A percentile compares a stretch with the other conserved stretches of the same genome.
These are phyloP conservation scores for Alternaria infectoria DNA, from an alignment of 2,329 filamentous ascomycete species.

Conservation along the genomic window DNA sequence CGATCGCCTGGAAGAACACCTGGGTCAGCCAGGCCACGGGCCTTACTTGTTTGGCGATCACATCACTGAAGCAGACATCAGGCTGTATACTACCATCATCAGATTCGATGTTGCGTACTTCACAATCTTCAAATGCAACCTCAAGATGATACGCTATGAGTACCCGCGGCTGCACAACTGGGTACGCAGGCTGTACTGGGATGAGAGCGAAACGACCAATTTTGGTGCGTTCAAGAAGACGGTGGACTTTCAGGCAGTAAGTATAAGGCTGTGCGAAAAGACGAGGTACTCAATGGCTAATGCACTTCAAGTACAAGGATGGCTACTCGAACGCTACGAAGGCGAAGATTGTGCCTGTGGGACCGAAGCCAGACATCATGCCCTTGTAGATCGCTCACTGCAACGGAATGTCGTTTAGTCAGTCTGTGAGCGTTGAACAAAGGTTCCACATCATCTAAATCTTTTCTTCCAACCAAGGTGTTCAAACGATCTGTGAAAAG, in stretches of 20 bases:
- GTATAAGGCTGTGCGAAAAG: neutral
- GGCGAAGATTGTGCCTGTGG: slow-evolving; percentile 22
- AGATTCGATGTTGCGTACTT: slow-evolving; percentile 59
- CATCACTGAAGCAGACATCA: slow-evolving; percentile 82
- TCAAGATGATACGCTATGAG: slow-evolving; percentile 79
- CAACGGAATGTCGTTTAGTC: neutral
- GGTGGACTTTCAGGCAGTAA: slow-evolving; percentile 20
- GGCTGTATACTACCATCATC: slow-evolving; percentile 59
- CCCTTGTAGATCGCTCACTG: neutral
- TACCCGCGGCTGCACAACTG: slow-evolving; percentile 80
- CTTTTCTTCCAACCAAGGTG: neutral
- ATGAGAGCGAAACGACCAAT: slow-evolving; percentile 44
- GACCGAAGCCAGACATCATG: slow-evolving; percentile 20
- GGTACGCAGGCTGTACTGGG: slow-evolving; percentile 85
- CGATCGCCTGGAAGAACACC: slow-evolving; percentile 75
- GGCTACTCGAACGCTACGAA: slow-evolving; percentile 15
- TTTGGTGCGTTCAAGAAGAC: slow-evolving; percentile 35
- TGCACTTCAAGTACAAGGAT: slow-evolving; percentile 11
- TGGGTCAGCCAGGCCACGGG: slow-evolving; percentile 56
- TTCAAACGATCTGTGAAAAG: no score
- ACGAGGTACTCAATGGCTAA: neutral
- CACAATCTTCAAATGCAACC: slow-evolving; percentile 74
- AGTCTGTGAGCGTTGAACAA: neutral
- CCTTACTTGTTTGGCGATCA: slow-evolving; percentile 77
- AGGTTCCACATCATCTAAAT: neutral